These are phyloP conservation scores for Pythium oligandrum DNA, from an alignment of 352 stramenopile species.

Conservation along the genomic window DNA sequence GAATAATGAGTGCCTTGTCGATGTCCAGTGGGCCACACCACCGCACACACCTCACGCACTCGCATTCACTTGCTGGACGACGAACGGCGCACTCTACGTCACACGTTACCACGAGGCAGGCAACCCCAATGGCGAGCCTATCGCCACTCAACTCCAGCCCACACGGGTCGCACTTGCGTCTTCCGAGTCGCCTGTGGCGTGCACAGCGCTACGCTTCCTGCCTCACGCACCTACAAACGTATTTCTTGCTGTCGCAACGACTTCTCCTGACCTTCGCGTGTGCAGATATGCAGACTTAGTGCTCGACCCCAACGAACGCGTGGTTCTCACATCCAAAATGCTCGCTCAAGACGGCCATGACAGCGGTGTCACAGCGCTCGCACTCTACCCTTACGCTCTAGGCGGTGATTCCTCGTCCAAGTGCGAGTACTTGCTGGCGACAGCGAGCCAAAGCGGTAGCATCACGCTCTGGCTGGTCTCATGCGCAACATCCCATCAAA, in stretches of 20 bases:
- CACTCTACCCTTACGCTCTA: slow-evolving; percentile 36
- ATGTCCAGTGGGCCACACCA: slow-evolving; percentile 53
- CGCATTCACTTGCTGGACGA: slow-evolving; percentile 55
- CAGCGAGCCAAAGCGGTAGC: slow-evolving; percentile 50
- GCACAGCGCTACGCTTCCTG: slow-evolving; percentile 38
- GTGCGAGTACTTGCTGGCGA: slow-evolving; percentile 56
- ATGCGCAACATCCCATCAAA: slow-evolving; percentile 13
- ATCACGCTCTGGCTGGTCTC: slow-evolving; percentile 70
- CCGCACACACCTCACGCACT: slow-evolving; percentile 32
- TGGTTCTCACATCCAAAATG: slow-evolving; percentile 44
- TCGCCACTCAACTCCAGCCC: neutral
- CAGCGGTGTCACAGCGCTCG: slow-evolving; percentile 44
- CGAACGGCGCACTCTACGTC: slow-evolving; percentile 41
- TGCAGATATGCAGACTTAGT: slow-evolving; percentile 52
- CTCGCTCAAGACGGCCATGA: slow-evolving; percentile 49
- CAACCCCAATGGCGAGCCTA: neutral
- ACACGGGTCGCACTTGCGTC: slow-evolving; percentile 23
- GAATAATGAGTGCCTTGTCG: slow-evolving; percentile 33
- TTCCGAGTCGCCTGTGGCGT: slow-evolving; percentile 37
- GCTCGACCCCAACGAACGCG: slow-evolving; percentile 40
- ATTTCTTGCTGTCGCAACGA: slow-evolving; percentile 40
- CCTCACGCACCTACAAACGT: slow-evolving; percentile 35
- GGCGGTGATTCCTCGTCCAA: slow-evolving; percentile 11
- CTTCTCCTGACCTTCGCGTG: slow-evolving; percentile 33
- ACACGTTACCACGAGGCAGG: slow-evolving; percentile 27